phyloP scores from a whole-genome alignment of 176 grass and related monocot species.

The Cenchrus fungigraminus region DNA sequence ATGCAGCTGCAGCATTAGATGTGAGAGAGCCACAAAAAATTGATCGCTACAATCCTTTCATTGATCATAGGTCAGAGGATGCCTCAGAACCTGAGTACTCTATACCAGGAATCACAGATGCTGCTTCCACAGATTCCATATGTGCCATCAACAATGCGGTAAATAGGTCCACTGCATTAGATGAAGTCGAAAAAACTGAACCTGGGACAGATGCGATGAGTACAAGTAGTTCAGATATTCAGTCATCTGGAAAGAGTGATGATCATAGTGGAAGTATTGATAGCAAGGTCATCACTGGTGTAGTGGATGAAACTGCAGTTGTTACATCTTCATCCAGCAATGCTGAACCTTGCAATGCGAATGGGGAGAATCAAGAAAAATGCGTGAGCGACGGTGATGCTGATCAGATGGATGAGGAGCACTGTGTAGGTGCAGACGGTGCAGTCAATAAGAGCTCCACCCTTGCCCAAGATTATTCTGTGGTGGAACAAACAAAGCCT shows the following conservation, averaged over 20 bases:
- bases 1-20: slow-evolving; percentile 13
- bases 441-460: not conserved
- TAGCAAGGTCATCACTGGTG: not conserved
- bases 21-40: slow-evolving; percentile 4
- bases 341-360: not conserved
- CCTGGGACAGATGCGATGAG: not conserved
- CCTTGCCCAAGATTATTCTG: not conserved
- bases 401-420: slow-evolving; percentile 12
- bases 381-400: not conserved
- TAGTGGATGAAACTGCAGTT: slow-evolving; percentile 21
- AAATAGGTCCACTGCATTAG: slow-evolving; percentile 23
- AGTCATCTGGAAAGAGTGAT: slow-evolving; percentile 35
- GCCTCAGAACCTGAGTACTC: slow-evolving; percentile 28
- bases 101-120: slow-evolving; percentile 17
- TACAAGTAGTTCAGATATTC: slow-evolving; percentile 16
- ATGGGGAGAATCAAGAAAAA: slow-evolving; percentile 25
- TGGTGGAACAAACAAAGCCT: not conserved
- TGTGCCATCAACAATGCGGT: not conserved
- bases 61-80: slow-evolving; percentile 30
- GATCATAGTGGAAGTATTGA: not conserved
- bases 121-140: slow-evolving; percentile 24
- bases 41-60: slow-evolving; percentile 35
- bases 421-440: not conserved
- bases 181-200: slow-evolving; percentile 32
- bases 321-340: slow-evolving; percentile 2